These are phyloP conservation scores for Poa pratensis DNA, from an alignment of 176 grass and related monocot species.

Conservation along the genomic window DNA sequence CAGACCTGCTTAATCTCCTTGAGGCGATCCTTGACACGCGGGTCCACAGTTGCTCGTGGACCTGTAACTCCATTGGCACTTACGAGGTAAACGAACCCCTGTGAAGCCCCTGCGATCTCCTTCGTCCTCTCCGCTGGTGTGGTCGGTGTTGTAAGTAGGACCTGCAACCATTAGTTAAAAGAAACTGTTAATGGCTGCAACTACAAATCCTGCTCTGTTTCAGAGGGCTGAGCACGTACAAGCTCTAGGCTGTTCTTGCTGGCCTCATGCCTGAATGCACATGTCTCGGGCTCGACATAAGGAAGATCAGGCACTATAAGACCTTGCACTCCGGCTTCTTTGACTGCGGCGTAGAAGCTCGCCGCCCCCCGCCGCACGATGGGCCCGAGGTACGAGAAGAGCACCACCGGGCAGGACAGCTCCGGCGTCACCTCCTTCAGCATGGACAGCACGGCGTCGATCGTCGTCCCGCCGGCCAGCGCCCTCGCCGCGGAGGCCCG, in stretches of 20 bases:
- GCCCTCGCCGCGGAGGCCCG: constrained; percentile 70
- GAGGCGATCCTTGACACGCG: constrained; percentile 62
- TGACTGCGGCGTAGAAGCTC: constrained; percentile 57
- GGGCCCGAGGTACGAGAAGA: constrained; percentile 78
- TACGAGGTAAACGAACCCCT: constrained; percentile 74
- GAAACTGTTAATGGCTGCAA: neutral
- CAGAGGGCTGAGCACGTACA: constrained; percentile 40
- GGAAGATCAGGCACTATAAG: constrained; percentile 80
- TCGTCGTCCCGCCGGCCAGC: constrained; percentile 50
- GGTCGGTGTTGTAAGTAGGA: constrained; percentile 70
- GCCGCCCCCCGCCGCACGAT: constrained; percentile 55
- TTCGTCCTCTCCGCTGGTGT: constrained; percentile 59
- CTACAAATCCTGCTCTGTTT: neutral
- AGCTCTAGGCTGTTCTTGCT: constrained; percentile 71
- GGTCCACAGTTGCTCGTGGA: constrained; percentile 53
- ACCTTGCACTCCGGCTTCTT: constrained; percentile 61
- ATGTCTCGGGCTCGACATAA: constrained; percentile 42
- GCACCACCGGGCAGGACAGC: constrained; percentile 82
- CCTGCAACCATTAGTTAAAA: constrained; percentile 38
- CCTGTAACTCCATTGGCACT: constrained; percentile 80
- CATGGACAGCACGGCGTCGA: constrained; percentile 70
- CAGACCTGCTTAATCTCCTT: constrained; percentile 59
- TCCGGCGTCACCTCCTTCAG: constrained; percentile 75
- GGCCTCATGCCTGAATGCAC: constrained; percentile 53
- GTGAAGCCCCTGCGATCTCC: constrained; percentile 52